Evolutionary conservation across 1,139 yeast genomes (phyloP), one percentile per base, ranked within the genome.

Genomic region (Diutina siamensis): DNA sequence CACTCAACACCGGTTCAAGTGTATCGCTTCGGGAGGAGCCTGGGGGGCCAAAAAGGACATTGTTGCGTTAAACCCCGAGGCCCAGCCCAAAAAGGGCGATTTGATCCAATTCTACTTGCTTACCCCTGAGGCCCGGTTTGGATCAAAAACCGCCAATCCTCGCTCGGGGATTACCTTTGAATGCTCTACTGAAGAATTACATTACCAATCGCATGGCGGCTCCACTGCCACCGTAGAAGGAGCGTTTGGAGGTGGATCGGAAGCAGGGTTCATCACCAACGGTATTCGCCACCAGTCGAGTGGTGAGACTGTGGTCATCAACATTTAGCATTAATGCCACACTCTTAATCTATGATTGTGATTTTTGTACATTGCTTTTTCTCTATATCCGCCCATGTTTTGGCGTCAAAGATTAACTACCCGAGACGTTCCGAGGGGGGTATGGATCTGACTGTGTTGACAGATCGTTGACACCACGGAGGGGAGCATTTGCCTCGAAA

Each of bases 21-120:
- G 79, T 18, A 70, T 76, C 35, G 84, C 84, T 4, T 76, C 76
- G 1, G 85, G 85, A 3, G 85, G 84, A 2, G 74, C 76, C 10
- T 79, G 84, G 85, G 81, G 83, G 1, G 71, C 79, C 33, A 72
- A 79, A 48, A 76, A 83, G 0, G 70, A 72, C 40, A 74, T 78
- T 57, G 63, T 79, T 13, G 84, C 77, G 1, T 59, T 79, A 19
- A 78, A 80, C 8, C 78, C 83, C 1, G 73, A 72, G 12, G 80
- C 82, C 0, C 56, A 60, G 41, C 58, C 74, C 3, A 47, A 50
- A 3, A 58, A 56, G 18, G 81, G 81, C 13, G 76, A 74, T 55
- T 54, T 57, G 38, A 59, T 78, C 42, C 67, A 71, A 48, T 76
- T 78, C 53, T 64, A 57, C 59, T 64, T 73, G 76, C 56, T 72